Percentiles rank a stretch among this genome's conserved stretches.
phyloP scores from a whole-genome alignment of 208 protist genomes.

The Wallacemonas sp. region DNA sequence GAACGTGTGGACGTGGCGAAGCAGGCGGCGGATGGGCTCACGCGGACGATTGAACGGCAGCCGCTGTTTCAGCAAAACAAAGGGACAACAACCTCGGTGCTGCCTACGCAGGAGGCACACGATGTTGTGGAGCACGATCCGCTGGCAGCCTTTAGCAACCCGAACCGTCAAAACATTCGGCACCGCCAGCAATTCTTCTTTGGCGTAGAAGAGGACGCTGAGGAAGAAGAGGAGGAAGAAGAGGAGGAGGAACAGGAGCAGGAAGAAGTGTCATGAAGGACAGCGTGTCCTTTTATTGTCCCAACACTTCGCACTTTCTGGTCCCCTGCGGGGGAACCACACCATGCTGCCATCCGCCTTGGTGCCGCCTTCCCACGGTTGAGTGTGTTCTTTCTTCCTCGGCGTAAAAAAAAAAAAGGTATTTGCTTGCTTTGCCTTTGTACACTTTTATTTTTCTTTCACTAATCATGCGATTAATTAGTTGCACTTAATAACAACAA shows the following conservation, averaged over 20 bases:
- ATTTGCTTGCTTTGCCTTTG: no score
- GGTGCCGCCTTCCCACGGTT: no score
- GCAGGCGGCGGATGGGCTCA: conserved; percentile 29
- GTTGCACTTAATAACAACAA: neutral
- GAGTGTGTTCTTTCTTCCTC: no score
- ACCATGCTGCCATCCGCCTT: no score
- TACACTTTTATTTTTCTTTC: neutral
- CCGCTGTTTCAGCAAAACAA: conserved; percentile 41
- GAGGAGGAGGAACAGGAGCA: conserved; percentile 5
- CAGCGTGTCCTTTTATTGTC: neutral
- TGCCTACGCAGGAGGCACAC: conserved; percentile 17
- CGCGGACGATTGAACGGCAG: conserved; percentile 45
- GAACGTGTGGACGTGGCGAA: conserved; percentile 44
- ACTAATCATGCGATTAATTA: neutral
- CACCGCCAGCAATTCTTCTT: conserved; percentile 81
- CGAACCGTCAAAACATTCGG: conserved; percentile 74
- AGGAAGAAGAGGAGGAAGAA: conserved; percentile 56
- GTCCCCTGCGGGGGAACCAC: no score
- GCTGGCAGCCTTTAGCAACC: conserved; percentile 37
- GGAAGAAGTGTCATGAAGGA: neutral
- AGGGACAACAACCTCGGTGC: conserved; percentile 60
- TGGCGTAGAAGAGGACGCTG: conserved; percentile 46
- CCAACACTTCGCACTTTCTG: no score
- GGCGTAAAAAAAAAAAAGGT: no score
- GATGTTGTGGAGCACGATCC: conserved; percentile 25